phyloP scores from a whole-genome alignment of 2,329 filamentous ascomycete species.

The Penicillium sp. region DNA sequence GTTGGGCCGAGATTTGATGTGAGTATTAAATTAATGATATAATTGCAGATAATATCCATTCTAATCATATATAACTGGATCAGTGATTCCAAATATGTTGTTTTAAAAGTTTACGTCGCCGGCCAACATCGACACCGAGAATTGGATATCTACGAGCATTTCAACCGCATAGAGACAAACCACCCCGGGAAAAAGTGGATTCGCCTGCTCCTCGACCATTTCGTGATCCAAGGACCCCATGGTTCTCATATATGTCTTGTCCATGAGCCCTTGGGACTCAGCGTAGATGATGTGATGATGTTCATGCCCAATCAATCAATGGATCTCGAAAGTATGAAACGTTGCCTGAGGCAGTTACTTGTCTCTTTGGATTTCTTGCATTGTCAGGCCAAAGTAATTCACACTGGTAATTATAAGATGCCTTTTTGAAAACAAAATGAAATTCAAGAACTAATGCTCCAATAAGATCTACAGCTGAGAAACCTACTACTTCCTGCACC shows the following conservation, averaged over 20 bases:
- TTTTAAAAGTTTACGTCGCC: slow-evolving; percentile 19
- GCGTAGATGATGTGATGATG: slow-evolving; percentile 33
- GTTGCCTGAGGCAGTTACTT: slow-evolving; percentile 38
- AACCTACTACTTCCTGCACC: slow-evolving; percentile 45
- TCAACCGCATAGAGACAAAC: slow-evolving; percentile 15
- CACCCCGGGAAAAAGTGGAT: slow-evolving; percentile 18
- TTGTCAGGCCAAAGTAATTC: slow-evolving; percentile 42
- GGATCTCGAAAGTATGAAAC: slow-evolving; percentile 24
- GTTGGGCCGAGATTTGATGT: slow-evolving; percentile 24
- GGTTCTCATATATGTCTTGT: slow-evolving; percentile 31
- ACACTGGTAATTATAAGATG: slow-evolving; percentile 37
- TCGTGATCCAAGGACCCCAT: slow-evolving; percentile 15
- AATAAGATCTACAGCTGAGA: slow-evolving; percentile 43
- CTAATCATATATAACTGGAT: neutral
- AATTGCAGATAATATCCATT: slow-evolving; percentile 1
- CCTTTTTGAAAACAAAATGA: slow-evolving; percentile 9
- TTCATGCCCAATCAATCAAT: slow-evolving; percentile 29
- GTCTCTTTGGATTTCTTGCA: slow-evolving; percentile 46
- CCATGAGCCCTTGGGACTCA: slow-evolving; percentile 43
- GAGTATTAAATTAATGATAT: slow-evolving; percentile 14
- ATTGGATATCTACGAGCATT: slow-evolving; percentile 17
- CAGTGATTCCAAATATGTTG: slow-evolving; percentile 13
- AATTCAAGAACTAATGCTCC: neutral
- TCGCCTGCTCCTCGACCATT: slow-evolving; percentile 19
- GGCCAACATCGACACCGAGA: slow-evolving; percentile 14